Evolutionary conservation across 164 flowering plant species (phyloP).

Genomic region (Chimonanthus salicifolius): DNA sequence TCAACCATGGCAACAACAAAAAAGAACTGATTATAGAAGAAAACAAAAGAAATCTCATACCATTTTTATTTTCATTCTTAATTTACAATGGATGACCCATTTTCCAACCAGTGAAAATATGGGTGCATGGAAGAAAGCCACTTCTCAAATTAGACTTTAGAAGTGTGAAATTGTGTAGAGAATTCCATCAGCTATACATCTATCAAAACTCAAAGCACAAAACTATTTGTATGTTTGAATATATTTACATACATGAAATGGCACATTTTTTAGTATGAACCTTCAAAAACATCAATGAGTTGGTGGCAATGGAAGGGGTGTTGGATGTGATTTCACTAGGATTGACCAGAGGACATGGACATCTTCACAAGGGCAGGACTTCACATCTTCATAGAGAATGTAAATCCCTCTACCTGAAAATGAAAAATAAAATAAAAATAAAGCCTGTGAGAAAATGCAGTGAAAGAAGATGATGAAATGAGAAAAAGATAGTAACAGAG

Average conservation of each 20-base stretch:
- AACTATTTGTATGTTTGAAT: not conserved
- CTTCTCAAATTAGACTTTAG: not conserved
- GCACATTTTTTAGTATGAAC: not conserved
- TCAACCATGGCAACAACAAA: slow-evolving; percentile 20
- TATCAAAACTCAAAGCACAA: not conserved
- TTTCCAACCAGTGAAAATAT: not conserved
- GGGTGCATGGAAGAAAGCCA: not conserved
- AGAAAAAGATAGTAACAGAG: too few species aligned
- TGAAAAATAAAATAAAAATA: slow-evolving; percentile 7
- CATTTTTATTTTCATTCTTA: not conserved
- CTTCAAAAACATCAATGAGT: slow-evolving; percentile 23
- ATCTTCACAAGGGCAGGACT: slow-evolving; percentile 91
- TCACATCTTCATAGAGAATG: slow-evolving; percentile 90
- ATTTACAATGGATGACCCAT: slow-evolving; percentile 1
- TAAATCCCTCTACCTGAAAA: slow-evolving; percentile 88
- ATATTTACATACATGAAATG: slow-evolving; percentile 11
- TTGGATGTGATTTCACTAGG: slow-evolving; percentile 72
- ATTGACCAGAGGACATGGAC: slow-evolving; percentile 96
- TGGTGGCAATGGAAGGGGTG: slow-evolving; percentile 31
- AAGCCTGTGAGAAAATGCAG: not conserved
- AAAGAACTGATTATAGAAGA: not conserved
- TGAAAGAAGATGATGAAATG: not conserved
- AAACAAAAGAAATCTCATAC: not conserved
- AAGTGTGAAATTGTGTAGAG: not conserved
- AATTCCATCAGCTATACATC: not conserved